These are phyloP conservation scores for Avena sativa DNA, from an alignment of 176 grass and related monocot species.

Conservation along the genomic window DNA sequence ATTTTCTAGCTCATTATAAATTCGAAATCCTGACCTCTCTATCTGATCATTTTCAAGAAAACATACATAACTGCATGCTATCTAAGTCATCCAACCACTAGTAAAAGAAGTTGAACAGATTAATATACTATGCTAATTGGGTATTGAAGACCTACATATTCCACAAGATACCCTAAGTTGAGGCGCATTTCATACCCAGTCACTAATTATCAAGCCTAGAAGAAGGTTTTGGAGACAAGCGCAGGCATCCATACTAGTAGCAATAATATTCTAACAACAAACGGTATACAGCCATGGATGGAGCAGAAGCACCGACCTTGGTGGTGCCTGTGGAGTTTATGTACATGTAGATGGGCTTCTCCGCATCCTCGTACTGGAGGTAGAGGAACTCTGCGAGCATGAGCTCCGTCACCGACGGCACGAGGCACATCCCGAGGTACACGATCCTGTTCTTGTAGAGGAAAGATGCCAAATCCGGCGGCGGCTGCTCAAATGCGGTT, in stretches of 20 bases:
- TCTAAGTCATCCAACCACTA: background rate
- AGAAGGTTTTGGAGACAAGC: background rate
- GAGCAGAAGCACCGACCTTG: conserved; percentile 50
- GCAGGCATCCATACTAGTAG: background rate
- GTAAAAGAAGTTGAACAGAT: conserved; percentile 13
- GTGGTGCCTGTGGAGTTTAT: conserved; percentile 93
- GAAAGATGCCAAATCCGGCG: conserved; percentile 80
- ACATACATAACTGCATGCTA: background rate
- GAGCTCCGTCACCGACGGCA: conserved; percentile 73
- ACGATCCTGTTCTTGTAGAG: conserved; percentile 91
- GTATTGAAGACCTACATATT: background rate
- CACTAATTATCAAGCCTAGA: background rate
- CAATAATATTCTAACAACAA: no score
- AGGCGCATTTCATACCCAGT: background rate
- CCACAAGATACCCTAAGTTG: conserved; percentile 25
- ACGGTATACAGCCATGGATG: background rate
- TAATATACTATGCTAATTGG: background rate
- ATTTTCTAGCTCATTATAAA: conserved; percentile 9
- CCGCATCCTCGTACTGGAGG: conserved; percentile 77
- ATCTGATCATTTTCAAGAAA: conserved; percentile 6
- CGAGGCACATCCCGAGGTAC: conserved; percentile 89
- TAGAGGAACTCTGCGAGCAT: conserved; percentile 84
- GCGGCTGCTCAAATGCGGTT: conserved; percentile 59
- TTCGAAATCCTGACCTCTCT: background rate
- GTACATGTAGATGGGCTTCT: conserved; percentile 92